Evolutionary conservation across 495 filamentous ascomycete species (phyloP), one percentile per base, ranked within the genome.

Genomic region (Aspergillus incahuasiensis): DNA sequence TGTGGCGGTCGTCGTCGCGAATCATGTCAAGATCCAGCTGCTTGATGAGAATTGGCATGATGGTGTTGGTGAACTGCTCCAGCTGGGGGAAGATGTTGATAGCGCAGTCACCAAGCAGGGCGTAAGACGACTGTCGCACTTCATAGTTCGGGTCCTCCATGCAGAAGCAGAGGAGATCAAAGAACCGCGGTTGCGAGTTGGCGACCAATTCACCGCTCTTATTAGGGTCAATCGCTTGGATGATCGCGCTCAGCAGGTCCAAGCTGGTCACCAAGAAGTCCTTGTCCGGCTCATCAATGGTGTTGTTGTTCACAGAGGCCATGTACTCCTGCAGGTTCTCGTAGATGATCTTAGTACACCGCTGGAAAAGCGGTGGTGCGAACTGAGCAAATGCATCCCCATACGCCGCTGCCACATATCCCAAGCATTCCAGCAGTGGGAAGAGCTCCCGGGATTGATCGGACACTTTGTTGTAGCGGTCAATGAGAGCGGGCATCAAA

Each of bases 251-350:
- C 55, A 99, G 71, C 19, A 99, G 86, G 68, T 99, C 94, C 50
- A 99, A 82, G 66, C 91, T 96, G 44, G 95, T 97, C 46, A 97
- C 89, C 56, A 97, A 72, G 74, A 99, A 99, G 73, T 97, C 94
- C 74, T 96, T 95, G 68, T 97, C 92, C 5, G 95, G 92, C 55
- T 83, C 74, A 41, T 99, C 94, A 22, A 91, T 68, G 21, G 72
- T 77, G 32, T 78, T 75, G 55, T 84, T 79, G 62, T 89, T 82
- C 32, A 78, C 80, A 2, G 87, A 83, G 5, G 79, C 77, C 24
- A 89, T 62, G 48, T 86, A 84, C 41, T 89, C 83, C 69, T 96
- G 84, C 25, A 99, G 73, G 60, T 96, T 97, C 60, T 87, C 80
- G 61, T 91, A 90, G 60, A 99, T 94, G 62, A 99, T 94, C 63